Percentiles rank a stretch among this genome's conserved stretches.
phyloP scores from a whole-genome alignment of 352 stramenopile species.

The Pythium phragmiticola region DNA sequence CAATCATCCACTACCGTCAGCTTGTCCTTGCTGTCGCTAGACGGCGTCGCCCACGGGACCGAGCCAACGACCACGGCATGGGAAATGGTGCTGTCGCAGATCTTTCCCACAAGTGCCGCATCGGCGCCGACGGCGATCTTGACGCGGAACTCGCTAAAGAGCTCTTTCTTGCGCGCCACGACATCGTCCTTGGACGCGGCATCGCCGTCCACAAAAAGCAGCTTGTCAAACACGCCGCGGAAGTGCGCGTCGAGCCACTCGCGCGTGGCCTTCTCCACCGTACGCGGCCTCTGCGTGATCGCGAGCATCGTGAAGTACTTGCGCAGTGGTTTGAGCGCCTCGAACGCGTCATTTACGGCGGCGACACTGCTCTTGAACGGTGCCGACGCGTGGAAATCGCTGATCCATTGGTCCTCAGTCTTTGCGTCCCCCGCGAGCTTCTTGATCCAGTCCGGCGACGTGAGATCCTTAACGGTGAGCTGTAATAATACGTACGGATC shows the following conservation, averaged over 20 bases:
- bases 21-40: constrained; percentile 12
- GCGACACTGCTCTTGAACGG: constrained; percentile 40
- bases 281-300: constrained; percentile 56
- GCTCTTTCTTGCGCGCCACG: constrained; percentile 51
- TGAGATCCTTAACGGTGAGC: constrained; percentile 33
- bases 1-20: constrained; percentile 34
- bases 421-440: constrained; percentile 31
- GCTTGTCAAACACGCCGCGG: constrained; percentile 66
- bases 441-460: constrained; percentile 32
- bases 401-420: constrained; percentile 29
- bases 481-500: constrained; percentile 7
- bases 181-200: constrained; percentile 32
- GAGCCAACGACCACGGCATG: constrained; percentile 46
- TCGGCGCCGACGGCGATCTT: constrained; percentile 58
- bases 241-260: constrained; percentile 74
- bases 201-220: constrained; percentile 63
- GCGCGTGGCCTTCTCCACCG: constrained; percentile 62
- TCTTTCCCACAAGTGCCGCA: constrained; percentile 27
- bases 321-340: constrained; percentile 56
- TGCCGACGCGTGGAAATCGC: constrained; percentile 52
- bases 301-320: constrained; percentile 63
- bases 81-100: constrained; percentile 25
- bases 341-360: constrained; percentile 28
- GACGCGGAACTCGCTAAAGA: constrained; percentile 63
- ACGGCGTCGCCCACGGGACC: constrained; percentile 46